Evolutionary conservation across 306 rosid genomes (phyloP).

Genomic region (Sindora glabra): DNA sequence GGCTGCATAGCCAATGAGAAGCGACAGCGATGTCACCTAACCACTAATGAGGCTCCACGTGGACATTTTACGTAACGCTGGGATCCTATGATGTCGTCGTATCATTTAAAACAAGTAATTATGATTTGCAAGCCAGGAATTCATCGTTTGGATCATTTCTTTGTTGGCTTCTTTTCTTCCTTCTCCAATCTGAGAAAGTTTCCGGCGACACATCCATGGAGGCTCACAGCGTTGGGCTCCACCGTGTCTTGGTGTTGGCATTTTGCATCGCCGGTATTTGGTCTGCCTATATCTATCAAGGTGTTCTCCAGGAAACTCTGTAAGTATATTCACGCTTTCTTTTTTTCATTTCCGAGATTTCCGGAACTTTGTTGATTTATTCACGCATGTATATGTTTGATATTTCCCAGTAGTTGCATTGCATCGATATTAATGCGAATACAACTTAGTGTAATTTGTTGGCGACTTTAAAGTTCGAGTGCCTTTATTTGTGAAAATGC

Average conservation of each 20-base stretch:
- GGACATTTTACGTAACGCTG: conserved; percentile 29
- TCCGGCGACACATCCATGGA: conserved; percentile 61
- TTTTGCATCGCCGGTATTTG: conserved; percentile 91
- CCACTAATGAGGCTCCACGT: conserved; percentile 58
- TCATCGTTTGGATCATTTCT: not conserved
- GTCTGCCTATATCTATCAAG: conserved; percentile 94
- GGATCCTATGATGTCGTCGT: conserved; percentile 9
- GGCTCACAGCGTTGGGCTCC: conserved; percentile 67
- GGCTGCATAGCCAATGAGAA: conserved; percentile 56
- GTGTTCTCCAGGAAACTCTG: conserved; percentile 94
- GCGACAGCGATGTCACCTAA: not conserved
- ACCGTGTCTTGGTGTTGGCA: conserved; percentile 63
- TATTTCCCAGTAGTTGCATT: too few relatives aligned
- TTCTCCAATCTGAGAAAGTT: conserved; percentile 14
- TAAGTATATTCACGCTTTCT: conserved; percentile 34
- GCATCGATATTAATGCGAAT: not conserved
- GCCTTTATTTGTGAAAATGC: too few relatives aligned
- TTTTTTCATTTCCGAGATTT: not conserved
- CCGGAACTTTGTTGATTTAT: too few relatives aligned
- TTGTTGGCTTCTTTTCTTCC: not conserved
- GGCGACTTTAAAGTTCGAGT: too few relatives aligned
- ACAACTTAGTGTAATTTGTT: not conserved
- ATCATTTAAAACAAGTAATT: not conserved
- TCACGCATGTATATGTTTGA: not conserved
- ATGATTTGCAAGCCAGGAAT: too few relatives aligned